Evolutionary conservation across 257 asterid species (phyloP), one percentile per base, ranked within the genome.

Genomic region (Leonotis leonurus): DNA sequence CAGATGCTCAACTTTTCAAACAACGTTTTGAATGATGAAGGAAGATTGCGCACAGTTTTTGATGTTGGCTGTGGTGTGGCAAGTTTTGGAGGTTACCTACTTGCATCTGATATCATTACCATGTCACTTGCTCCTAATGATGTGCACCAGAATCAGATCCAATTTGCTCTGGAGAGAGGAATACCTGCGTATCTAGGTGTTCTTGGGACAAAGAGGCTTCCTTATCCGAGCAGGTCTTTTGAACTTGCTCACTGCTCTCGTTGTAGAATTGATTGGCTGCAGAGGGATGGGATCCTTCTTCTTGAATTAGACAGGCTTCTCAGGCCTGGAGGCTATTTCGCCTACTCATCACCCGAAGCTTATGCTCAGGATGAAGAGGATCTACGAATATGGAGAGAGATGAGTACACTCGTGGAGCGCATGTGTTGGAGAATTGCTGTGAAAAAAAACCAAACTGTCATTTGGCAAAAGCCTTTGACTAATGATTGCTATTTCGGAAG

Each of bases 21-120:
- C 35, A 72, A 74, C 66, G 78, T 62, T 69, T 82, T 90, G 85
- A 90, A 88, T 73, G 77, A 90, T 21, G 85, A 75, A 25, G 98
- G 98, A 60, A 78, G 65, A n/a, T 48, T 90, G 25, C 90, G 96
- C 58, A 90, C 96, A 0, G 96, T 88, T 73, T 65, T 90, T 29
- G 98, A 90, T 48, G 95, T 90, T 36, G 98, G 98, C 33, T 90
- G 98, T 64, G 98, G 98, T 51, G 98, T 90, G 49, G 98, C 98
- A 43, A 90, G 98, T 76, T 90, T 90, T 55, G 98, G 98, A 14
- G 98, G 83, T 64, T 90, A 90, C 81, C 94, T 90, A 64, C 94
- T 90, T 45, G 68, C 95, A n/a, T 90, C 96, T 4, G 87, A 88
- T 68, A 82, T 90, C 54, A 66, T 90, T 68, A 40, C 98, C 30